Evolutionary conservation across 2,329 filamentous ascomycete genomes (phyloP).

Genomic region (Penicillium sp.): DNA sequence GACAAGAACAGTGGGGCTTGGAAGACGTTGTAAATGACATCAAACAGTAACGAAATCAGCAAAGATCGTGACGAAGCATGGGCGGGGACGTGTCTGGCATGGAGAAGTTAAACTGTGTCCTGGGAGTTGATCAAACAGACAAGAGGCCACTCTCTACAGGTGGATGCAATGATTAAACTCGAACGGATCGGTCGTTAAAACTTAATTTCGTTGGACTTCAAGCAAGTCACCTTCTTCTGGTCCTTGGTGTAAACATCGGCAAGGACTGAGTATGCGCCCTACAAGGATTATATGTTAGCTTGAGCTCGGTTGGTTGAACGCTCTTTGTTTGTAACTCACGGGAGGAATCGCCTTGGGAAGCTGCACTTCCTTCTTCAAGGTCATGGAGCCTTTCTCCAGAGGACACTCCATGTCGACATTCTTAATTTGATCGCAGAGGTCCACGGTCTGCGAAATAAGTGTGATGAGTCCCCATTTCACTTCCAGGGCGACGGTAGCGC

Average conservation of each 20-base stretch:
- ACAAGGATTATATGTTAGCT: conserved; percentile 14
- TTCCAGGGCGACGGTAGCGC: conserved; percentile 77
- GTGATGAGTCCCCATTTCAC: conserved; percentile 96
- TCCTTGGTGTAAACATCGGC: conserved; percentile 83
- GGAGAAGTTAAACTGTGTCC: not conserved
- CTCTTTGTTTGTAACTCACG: conserved; percentile 57
- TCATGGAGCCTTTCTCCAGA: conserved; percentile 75
- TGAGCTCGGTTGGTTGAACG: too few species aligned
- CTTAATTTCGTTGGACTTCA: conserved; percentile 64
- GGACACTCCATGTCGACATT: conserved; percentile 91
- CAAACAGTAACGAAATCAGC: conserved; percentile 10
- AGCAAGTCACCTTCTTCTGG: conserved; percentile 78
- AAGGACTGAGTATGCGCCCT: conserved; percentile 88
- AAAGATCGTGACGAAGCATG: conserved; percentile 23
- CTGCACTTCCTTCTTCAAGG: conserved; percentile 78
- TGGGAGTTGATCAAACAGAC: conserved; percentile 4
- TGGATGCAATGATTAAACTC: conserved; percentile 20
- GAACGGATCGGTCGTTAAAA: conserved; percentile 22
- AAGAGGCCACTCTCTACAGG: conserved; percentile 13
- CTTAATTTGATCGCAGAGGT: conserved; percentile 85
- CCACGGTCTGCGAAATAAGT: conserved; percentile 77
- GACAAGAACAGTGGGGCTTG: conserved; percentile 3
- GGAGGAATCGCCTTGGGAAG: conserved; percentile 86
- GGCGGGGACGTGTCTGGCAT: conserved; percentile 13
- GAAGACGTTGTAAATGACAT: conserved; percentile 8